Percentiles rank a stretch among this genome's conserved stretches.
Evolutionary conservation across 345 rosid species (phyloP).

Genomic region (Arabidopsis suecica): DNA sequence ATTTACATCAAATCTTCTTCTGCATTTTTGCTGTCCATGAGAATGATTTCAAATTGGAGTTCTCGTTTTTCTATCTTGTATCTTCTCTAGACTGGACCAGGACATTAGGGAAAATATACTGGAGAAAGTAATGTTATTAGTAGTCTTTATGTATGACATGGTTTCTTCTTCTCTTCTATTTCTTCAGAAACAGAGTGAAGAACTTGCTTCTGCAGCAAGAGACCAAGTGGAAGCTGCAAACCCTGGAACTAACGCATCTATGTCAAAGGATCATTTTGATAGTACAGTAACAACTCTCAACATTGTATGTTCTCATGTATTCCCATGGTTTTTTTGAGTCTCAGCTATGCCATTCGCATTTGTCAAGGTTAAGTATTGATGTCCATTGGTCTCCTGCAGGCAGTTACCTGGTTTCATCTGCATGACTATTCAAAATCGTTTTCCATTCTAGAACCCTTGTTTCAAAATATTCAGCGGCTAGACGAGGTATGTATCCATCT

Average conservation of each 20-base stretch:
- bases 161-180: constrained; percentile 17
- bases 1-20: background rate
- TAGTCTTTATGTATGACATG: constrained; percentile 24
- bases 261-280: constrained; percentile 82
- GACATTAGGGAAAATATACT: background rate
- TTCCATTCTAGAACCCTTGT: constrained; percentile 77
- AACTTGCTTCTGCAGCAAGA: constrained; percentile 67
- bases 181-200: constrained; percentile 70
- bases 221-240: constrained; percentile 67
- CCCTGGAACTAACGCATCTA: constrained; percentile 55
- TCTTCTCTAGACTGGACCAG: background rate
- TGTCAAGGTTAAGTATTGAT: constrained; percentile 22
- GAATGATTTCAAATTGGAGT: background rate
- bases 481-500: constrained; percentile 70
- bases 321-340: background rate
- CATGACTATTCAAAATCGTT: constrained; percentile 81
- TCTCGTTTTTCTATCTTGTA: background rate
- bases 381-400: constrained; percentile 55
- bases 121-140: constrained; percentile 1
- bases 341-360: constrained; percentile 14
- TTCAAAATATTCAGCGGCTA: constrained; percentile 74
- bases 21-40: background rate
- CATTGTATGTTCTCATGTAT: constrained; percentile 59
- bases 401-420: constrained; percentile 88
- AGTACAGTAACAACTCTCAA: constrained; percentile 74